Conservation (phyloP, 1,284 basidiomycete genomes). For the Pterulicium gracile region DNA sequence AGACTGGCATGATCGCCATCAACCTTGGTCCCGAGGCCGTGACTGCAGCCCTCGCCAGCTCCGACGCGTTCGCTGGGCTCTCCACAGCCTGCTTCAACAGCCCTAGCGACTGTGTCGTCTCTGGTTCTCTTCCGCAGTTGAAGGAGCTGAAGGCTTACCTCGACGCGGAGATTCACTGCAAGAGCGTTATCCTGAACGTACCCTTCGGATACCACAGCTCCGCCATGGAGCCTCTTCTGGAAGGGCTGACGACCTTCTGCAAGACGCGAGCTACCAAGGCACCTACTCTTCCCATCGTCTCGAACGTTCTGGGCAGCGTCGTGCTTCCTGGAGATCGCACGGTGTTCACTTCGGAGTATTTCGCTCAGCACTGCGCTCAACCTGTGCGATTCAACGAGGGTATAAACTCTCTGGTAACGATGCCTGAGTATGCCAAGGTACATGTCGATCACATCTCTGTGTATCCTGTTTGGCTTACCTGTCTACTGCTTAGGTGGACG, state of each 20-base stretch:
- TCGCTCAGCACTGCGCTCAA: slow-evolving; percentile 44
- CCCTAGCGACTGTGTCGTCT: slow-evolving; percentile 41
- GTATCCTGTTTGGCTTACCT: neutral
- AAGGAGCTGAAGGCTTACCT: slow-evolving; percentile 29
- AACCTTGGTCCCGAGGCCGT: slow-evolving; percentile 26
- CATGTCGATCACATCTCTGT: neutral
- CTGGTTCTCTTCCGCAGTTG: slow-evolving; percentile 38
- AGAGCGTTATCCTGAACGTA: slow-evolving; percentile 33
- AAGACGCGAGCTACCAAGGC: slow-evolving; percentile 25
- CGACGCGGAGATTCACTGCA: slow-evolving; percentile 23
- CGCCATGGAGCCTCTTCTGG: slow-evolving; percentile 45
- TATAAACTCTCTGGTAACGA: slow-evolving; percentile 26
- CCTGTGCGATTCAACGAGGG: slow-evolving; percentile 50
- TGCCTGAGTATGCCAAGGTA: slow-evolving; percentile 18
- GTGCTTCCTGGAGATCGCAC: slow-evolving; percentile 38
- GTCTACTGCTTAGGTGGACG: slow-evolving; percentile 13
- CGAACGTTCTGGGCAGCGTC: slow-evolving; percentile 44
- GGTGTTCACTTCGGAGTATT: slow-evolving; percentile 41
- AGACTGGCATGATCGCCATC: slow-evolving; percentile 53
- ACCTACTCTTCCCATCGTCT: slow-evolving; percentile 46
- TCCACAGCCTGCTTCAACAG: slow-evolving; percentile 56
- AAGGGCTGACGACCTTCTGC: slow-evolving; percentile 31
- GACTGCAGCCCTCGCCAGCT: slow-evolving; percentile 22
- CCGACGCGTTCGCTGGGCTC: slow-evolving; percentile 23
- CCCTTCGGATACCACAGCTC: slow-evolving; percentile 56